Evolutionary conservation across 371 early-diverging fungal genomes (phyloP).

Genomic region (Coemansia sp.): DNA sequence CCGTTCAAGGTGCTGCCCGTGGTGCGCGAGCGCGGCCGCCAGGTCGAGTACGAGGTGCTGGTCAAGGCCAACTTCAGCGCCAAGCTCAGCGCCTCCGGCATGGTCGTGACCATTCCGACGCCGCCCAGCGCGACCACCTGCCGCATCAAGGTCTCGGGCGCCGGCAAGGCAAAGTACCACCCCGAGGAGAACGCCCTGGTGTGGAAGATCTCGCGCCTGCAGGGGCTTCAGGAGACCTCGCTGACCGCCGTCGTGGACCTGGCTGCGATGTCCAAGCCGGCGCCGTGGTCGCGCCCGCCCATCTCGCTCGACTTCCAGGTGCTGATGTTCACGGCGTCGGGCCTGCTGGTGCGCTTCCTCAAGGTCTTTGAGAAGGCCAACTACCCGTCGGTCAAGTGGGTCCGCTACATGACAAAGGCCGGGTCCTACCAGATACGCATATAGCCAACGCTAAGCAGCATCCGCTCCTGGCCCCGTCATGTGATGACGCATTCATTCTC

Average conservation of each 20-base stretch:
- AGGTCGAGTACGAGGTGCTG: slow-evolving; percentile 81
- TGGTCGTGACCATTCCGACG: slow-evolving; percentile 93
- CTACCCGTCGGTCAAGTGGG: slow-evolving; percentile 98
- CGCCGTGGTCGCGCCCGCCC: slow-evolving; percentile 70
- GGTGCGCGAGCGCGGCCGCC: slow-evolving; percentile 79
- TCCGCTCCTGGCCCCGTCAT: no score
- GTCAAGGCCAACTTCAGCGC: slow-evolving; percentile 92
- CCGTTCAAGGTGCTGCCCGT: slow-evolving; percentile 94
- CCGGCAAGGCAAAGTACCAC: slow-evolving; percentile 87
- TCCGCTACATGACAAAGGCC: slow-evolving; percentile 97
- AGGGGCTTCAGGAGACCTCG: slow-evolving; percentile 59
- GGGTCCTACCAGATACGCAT: slow-evolving; percentile 51
- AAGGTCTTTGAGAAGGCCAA: slow-evolving; percentile 97
- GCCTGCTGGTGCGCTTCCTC: slow-evolving; percentile 96
- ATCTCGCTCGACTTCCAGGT: slow-evolving; percentile 97
- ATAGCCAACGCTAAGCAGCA: neutral
- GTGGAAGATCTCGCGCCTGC: slow-evolving; percentile 97
- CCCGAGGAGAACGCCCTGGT: slow-evolving; percentile 92
- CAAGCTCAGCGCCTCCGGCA: slow-evolving; percentile 95
- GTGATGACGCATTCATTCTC: no score
- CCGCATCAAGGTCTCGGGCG: slow-evolving; percentile 85
- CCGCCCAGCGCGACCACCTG: slow-evolving; percentile 96
- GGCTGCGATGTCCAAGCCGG: slow-evolving; percentile 39
- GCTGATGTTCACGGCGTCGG: slow-evolving; percentile 95
- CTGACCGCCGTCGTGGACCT: slow-evolving; percentile 77